A percentile compares a stretch with the other conserved stretches of the same genome.
These are phyloP conservation scores for Penicillium desertorum DNA, from an alignment of 495 filamentous ascomycete species.

Conservation along the genomic window DNA sequence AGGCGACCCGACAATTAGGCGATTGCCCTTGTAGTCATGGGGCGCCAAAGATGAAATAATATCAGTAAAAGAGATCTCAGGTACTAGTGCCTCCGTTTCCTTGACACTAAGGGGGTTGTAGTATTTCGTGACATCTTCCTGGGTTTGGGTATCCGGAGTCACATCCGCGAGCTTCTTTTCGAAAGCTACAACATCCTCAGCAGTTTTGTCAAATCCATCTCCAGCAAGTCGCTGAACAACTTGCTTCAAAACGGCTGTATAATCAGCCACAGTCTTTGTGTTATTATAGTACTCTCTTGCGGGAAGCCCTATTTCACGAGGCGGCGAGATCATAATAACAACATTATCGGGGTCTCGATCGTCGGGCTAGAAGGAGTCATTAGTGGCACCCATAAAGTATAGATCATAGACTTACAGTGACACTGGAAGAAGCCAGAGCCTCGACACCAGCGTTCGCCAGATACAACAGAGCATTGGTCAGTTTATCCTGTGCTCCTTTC, in stretches of 20 bases:
- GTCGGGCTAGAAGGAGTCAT: slow-evolving; percentile 42
- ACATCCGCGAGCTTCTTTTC: slow-evolving; percentile 60
- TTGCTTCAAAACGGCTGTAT: slow-evolving; percentile 49
- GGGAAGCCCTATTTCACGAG: slow-evolving; percentile 56
- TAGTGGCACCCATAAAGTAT: not conserved
- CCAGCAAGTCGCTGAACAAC: slow-evolving; percentile 39
- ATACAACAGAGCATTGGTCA: slow-evolving; percentile 54
- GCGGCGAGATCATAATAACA: slow-evolving; percentile 55
- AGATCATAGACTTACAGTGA: slow-evolving; percentile 43
- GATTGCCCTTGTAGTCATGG: slow-evolving; percentile 45
- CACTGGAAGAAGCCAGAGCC: slow-evolving; percentile 47
- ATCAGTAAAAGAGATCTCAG: slow-evolving; percentile 52
- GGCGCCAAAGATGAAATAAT: slow-evolving; percentile 57
- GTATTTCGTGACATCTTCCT: slow-evolving; percentile 58
- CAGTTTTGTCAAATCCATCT: slow-evolving; percentile 26
- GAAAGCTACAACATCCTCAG: slow-evolving; percentile 54
- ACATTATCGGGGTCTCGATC: slow-evolving; percentile 66
- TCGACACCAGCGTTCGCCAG: slow-evolving; percentile 53
- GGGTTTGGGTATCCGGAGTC: slow-evolving; percentile 58
- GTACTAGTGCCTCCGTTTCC: slow-evolving; percentile 52
- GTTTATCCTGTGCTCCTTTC: slow-evolving; percentile 36
- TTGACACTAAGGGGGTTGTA: slow-evolving; percentile 57
- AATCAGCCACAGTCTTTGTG: slow-evolving; percentile 51
- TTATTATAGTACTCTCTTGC: slow-evolving; percentile 66
- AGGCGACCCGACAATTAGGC: slow-evolving; percentile 59